Conservation (phyloP, 768 basidiomycete species). For the Infundibulicybe gibba region DNA sequence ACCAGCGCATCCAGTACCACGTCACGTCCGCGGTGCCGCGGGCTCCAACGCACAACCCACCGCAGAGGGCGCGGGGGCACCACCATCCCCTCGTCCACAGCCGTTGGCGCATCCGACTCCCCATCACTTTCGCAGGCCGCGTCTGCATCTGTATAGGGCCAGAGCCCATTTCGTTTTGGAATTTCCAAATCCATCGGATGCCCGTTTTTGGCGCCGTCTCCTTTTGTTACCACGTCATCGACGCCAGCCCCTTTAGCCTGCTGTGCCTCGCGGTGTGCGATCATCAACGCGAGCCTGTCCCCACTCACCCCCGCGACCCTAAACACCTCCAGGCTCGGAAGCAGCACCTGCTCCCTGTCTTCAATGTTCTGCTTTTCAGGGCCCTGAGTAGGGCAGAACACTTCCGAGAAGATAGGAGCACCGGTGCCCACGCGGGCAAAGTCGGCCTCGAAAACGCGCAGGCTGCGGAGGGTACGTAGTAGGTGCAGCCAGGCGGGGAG, state of each 20-base stretch:
- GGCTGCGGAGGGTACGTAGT: conserved; percentile 25
- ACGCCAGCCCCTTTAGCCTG: not conserved
- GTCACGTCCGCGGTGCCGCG: conserved; percentile 28
- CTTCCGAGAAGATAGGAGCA: conserved; percentile 3
- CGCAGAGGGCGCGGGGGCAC: conserved; percentile 4
- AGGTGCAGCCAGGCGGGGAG: conserved; percentile 27
- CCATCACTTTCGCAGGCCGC: conserved; percentile 1
- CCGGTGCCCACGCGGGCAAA: conserved; percentile 25
- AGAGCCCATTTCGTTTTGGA: not conserved
- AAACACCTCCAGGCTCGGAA: conserved; percentile 16
- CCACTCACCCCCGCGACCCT: conserved; percentile 18
- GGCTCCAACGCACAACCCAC: conserved; percentile 32
- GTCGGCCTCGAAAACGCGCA: conserved; percentile 39
- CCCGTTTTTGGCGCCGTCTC: not conserved
- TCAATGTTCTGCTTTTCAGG: not conserved
- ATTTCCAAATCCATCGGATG: not conserved
- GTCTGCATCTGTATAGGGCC: not conserved
- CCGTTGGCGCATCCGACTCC: conserved; percentile 4
- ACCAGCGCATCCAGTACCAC: conserved; percentile 33
- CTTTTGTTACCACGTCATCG: no score
- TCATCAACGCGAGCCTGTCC: conserved; percentile 9
- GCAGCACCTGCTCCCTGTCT: conserved; percentile 2
- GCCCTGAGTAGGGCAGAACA: not conserved
- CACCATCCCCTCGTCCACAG: conserved; percentile 3
- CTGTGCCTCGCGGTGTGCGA: conserved; percentile 13